Conservation (phyloP, 495 filamentous ascomycete genomes). For the Aspergillus nidulans region DNA sequence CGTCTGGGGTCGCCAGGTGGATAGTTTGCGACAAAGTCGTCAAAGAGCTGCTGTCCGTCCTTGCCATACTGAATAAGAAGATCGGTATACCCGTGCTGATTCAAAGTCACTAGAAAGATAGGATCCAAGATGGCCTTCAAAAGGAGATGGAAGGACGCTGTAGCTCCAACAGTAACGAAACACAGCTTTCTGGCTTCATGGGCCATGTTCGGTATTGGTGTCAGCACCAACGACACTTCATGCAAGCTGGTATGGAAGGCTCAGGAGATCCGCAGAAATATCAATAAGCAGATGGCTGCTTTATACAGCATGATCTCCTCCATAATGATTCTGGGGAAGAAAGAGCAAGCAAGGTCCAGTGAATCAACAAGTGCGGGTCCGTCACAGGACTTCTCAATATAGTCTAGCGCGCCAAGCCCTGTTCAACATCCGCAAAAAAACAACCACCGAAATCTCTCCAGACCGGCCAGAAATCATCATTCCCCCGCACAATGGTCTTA, state of each 20-base stretch:
- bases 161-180: slow-evolving; percentile 90
- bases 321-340: neutral
- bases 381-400: slow-evolving; percentile 10
- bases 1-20: slow-evolving; percentile 14
- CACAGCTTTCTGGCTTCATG: slow-evolving; percentile 41
- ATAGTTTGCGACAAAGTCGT: slow-evolving; percentile 26
- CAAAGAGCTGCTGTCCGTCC: slow-evolving; percentile 44
- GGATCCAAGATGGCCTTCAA: slow-evolving; percentile 59
- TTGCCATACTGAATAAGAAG: slow-evolving; percentile 76
- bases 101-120: slow-evolving; percentile 55
- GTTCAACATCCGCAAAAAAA: slow-evolving; percentile 20
- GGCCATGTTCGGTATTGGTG: slow-evolving; percentile 1
- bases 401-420: slow-evolving; percentile 19
- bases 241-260: neutral
- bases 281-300: neutral
- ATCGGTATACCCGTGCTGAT: slow-evolving; percentile 52
- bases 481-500: slow-evolving; percentile 35
- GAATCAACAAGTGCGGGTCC: neutral
- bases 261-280: neutral
- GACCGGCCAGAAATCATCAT: slow-evolving; percentile 10
- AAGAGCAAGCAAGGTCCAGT: neutral
- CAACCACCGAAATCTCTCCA: slow-evolving; percentile 21
- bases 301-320: neutral
- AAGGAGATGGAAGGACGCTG: slow-evolving; percentile 72
- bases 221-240: slow-evolving; percentile 1